A percentile compares a stretch with the other conserved stretches of the same genome.
These are phyloP conservation scores for Paecilomyces variotii DNA, from an alignment of 2,329 filamentous ascomycete genomes.

Conservation along the genomic window DNA sequence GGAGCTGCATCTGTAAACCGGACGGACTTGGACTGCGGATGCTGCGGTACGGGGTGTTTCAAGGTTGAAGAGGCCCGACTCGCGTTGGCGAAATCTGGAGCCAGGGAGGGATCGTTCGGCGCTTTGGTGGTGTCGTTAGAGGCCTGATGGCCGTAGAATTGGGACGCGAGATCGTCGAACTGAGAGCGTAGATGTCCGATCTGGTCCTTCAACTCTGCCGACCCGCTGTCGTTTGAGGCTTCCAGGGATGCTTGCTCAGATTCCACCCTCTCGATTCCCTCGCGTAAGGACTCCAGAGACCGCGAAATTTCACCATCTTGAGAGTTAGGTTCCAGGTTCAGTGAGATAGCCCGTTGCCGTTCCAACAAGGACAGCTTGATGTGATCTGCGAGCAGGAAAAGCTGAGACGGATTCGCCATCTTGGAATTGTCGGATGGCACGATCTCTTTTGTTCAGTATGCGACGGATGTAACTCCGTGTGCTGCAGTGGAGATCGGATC, in stretches of 20 bases:
- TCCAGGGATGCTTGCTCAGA: constrained; percentile 56
- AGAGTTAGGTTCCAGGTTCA: constrained; percentile 68
- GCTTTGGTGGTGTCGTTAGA: constrained; percentile 46
- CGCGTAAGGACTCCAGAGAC: constrained; percentile 76
- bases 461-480: background rate
- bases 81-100: constrained; percentile 58
- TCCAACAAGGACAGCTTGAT: constrained; percentile 94
- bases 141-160: constrained; percentile 64
- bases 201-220: constrained; percentile 54
- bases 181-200: constrained; percentile 64
- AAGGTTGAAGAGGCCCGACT: constrained; percentile 34
- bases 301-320: constrained; percentile 85
- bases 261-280: constrained; percentile 66
- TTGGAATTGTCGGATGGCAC: constrained; percentile 18
- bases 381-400: constrained; percentile 90
- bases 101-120: constrained; percentile 58
- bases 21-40: constrained; percentile 60
- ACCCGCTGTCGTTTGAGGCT: constrained; percentile 42
- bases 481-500: background rate
- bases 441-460: background rate
- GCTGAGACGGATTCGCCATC: constrained; percentile 57
- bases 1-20: constrained; percentile 67
- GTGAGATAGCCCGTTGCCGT: constrained; percentile 72
- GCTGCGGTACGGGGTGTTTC: constrained; percentile 37
- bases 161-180: constrained; percentile 65